These are phyloP conservation scores for Phoenix dactylifera DNA, from an alignment of 176 grass and related monocot species.

Conservation along the genomic window DNA sequence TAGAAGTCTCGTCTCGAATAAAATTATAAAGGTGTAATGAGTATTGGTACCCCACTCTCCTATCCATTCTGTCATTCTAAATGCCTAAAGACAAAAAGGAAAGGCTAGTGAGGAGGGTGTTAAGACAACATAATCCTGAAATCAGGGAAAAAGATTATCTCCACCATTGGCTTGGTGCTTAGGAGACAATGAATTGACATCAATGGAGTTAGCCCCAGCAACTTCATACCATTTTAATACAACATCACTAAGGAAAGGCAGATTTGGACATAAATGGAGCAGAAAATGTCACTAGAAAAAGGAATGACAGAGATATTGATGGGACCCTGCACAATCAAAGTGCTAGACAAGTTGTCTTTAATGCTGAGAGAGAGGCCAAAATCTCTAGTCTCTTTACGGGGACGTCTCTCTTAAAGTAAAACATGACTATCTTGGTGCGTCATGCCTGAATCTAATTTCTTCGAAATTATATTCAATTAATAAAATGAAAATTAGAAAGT, in stretches of 20 bases:
- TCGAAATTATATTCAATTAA: too few species aligned
- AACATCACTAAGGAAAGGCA: slow-evolving; percentile 6
- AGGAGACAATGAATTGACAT: slow-evolving; percentile 65
- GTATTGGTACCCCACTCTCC: slow-evolving; percentile 11
- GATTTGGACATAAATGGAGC: slow-evolving; percentile 8
- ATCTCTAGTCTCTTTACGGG: slow-evolving; percentile 17
- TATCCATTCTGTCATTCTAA: slow-evolving; percentile 26
- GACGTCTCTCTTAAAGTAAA: neutral
- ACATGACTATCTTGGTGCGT: too few species aligned
- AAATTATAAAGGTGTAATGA: slow-evolving; percentile 23
- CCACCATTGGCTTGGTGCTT: slow-evolving; percentile 39
- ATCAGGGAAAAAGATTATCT: slow-evolving; percentile 42
- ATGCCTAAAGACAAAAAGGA: slow-evolving; percentile 30
- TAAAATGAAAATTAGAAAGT: too few species aligned
- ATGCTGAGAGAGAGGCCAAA: slow-evolving; percentile 21
- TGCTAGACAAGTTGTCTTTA: slow-evolving; percentile 38
- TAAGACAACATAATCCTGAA: slow-evolving; percentile 74
- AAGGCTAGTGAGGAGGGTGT: slow-evolving; percentile 52
- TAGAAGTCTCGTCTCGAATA: too few species aligned
- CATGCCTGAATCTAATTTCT: too few species aligned
- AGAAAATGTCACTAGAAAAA: slow-evolving; percentile 13
- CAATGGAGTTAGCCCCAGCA: slow-evolving; percentile 8
- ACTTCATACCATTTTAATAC: slow-evolving; percentile 10
- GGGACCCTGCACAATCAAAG: slow-evolving; percentile 32
- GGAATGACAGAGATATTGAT: slow-evolving; percentile 22